Base-by-base conservation (phyloP, 306 rosid species). In the Vigna unguiculata region DNA sequence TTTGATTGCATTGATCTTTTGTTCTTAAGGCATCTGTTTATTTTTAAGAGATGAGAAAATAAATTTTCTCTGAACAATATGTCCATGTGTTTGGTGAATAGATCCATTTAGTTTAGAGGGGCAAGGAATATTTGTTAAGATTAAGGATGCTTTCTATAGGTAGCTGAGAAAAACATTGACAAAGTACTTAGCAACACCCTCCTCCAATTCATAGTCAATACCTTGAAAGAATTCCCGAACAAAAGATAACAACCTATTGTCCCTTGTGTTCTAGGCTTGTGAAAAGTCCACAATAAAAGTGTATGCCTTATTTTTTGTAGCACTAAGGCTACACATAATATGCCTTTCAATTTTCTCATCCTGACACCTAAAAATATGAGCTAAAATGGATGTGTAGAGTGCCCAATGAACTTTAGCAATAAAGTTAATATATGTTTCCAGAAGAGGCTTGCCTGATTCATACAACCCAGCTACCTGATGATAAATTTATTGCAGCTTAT, bases 351-450 rank as follows among this genome's bases (percentile, higher is more conserved):
- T 84, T 36, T 84, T 82, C 82, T 90, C 97, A 54, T 94, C 96
- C 67, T 92, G 98, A 75, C 97, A 94, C 82, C 98, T 85, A 52
- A 94, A 90, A 53, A 94, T 97, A 86, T 92, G 89, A 0, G 98
- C 96, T 61, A 94, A 82, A 71, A 94, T 92, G 80, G 98, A 94
- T n/a, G 98, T 92, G 87, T 91, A 92, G 49, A 94, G 96, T 81
- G 90, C 86, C 83, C 92, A 88, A 83, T 94, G 96, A 43, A 94
- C 96, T 84, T 94, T 94, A 40, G 96, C 93, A 53, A 90, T 96
- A 62, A 97, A 83, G 30, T 84, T 86, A 76, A 92, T 95, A 53
- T 88, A 92, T 5, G 93, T 92, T 86, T 90, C 96, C 55, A 94
- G 91, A 64, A 94, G 92, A 80, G 96, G 96, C 85, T 88, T 91